phyloP scores from a whole-genome alignment of 106 monocot genomes.

The Gastrodia elata region DNA sequence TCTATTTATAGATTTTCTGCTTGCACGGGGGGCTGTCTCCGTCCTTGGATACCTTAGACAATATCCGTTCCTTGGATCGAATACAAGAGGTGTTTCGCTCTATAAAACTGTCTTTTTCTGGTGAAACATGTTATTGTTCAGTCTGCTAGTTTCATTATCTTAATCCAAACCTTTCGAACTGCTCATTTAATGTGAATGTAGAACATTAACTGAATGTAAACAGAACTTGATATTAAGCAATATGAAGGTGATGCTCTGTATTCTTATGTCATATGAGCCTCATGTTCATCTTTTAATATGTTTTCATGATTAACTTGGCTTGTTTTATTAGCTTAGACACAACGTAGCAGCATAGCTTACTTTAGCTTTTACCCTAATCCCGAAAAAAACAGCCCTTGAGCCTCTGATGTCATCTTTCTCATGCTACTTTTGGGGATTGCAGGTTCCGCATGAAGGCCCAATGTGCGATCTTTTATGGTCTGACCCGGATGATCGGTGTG shows the following conservation, averaged over 20 bases:
- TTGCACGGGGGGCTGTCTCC: slow-evolving; percentile 86
- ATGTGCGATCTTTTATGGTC: slow-evolving; percentile 93
- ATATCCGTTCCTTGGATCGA: slow-evolving; percentile 76
- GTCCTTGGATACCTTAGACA: slow-evolving; percentile 80
- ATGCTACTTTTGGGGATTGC: slow-evolving; percentile 4
- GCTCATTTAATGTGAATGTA: neutral
- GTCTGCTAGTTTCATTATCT: neutral
- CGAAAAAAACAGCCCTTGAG: no score
- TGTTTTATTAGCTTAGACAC: slow-evolving; percentile 1
- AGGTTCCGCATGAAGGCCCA: slow-evolving; percentile 91
- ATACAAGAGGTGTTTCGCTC: slow-evolving; percentile 59
- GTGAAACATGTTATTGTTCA: neutral
- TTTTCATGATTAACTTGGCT: no score
- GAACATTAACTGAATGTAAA: neutral
- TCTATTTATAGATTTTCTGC: slow-evolving; percentile 53
- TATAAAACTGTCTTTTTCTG: neutral
- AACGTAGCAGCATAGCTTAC: no score
- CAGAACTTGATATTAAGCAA: neutral
- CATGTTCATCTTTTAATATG: neutral
- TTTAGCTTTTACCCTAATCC: no score
- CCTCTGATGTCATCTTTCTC: no score
- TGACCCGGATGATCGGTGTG: slow-evolving; percentile 86
- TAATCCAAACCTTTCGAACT: neutral
- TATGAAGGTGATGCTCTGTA: neutral
- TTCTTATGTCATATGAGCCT: neutral